Conservation (phyloP, 225 moss, liverwort and hornwort genomes). For the Rhytidiadelphus loreus region DNA sequence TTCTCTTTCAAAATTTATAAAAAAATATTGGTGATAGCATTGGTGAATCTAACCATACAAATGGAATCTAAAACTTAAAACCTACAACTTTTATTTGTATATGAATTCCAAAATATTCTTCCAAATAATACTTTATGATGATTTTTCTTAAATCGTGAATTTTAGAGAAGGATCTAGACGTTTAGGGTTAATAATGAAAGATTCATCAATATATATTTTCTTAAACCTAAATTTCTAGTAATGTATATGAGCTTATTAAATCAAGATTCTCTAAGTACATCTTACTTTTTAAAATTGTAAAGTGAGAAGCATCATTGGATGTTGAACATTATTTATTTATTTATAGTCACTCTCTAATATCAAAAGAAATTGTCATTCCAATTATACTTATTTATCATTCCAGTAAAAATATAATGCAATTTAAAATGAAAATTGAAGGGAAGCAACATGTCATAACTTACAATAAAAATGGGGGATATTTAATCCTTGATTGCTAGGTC, state of each 20-base stretch:
- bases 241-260: neutral
- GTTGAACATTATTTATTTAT: neutral
- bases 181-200: neutral
- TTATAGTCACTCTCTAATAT: neutral
- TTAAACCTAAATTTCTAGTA: neutral
- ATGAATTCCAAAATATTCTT: no score
- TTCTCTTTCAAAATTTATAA: no score
- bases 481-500: no score
- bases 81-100: no score
- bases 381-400: neutral
- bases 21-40: no score
- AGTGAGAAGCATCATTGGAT: no score
- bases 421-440: neutral
- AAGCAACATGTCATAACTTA: neutral
- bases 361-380: no score
- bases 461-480: rapidly evolving
- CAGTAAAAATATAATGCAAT: neutral
- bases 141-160: no score
- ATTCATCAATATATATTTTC: neutral
- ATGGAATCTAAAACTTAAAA: no score
- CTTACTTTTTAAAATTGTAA: neutral
- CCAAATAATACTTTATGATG: no score
- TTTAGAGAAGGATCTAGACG: no score
- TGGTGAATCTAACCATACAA: no score
- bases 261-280: neutral